Conservation (phyloP, 345 rosid genomes). For the Clausena lansium region DNA sequence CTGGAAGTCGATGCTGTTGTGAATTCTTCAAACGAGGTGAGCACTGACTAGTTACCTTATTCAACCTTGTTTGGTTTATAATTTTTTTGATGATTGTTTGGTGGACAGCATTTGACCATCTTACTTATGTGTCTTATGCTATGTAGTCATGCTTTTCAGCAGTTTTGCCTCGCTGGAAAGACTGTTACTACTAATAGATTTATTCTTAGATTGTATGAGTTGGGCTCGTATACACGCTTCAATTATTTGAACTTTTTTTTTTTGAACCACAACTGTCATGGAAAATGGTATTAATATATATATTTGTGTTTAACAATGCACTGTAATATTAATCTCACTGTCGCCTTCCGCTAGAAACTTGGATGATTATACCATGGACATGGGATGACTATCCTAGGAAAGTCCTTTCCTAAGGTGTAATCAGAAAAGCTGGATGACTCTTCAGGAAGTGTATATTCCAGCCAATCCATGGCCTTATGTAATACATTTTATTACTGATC, state of each 20-base stretch:
- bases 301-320: not conserved
- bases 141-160: not conserved
- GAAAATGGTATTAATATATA: not conserved
- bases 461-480: not conserved
- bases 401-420: not conserved
- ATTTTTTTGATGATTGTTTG: not conserved
- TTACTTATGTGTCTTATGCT: not conserved
- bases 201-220: not conserved
- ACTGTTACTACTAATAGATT: not conserved
- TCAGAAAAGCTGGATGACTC: not conserved
- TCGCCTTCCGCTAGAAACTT: not conserved
- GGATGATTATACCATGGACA: not conserved
- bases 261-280: not conserved
- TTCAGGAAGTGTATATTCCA: not conserved
- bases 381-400: not conserved
- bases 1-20: slow-evolving; percentile 98
- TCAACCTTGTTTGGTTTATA: not conserved
- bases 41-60: slow-evolving; percentile 10
- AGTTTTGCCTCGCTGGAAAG: not conserved
- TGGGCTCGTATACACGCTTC: not conserved
- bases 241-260: not conserved
- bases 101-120: not conserved
- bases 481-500: slow-evolving; percentile 13
- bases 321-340: not conserved
- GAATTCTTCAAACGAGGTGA: slow-evolving; percentile 95